Percentiles rank a stretch among this genome's conserved stretches.
Evolutionary conservation across 192 early-diverging fungal species (phyloP).

Genomic region (Umbelopsis sp.): DNA sequence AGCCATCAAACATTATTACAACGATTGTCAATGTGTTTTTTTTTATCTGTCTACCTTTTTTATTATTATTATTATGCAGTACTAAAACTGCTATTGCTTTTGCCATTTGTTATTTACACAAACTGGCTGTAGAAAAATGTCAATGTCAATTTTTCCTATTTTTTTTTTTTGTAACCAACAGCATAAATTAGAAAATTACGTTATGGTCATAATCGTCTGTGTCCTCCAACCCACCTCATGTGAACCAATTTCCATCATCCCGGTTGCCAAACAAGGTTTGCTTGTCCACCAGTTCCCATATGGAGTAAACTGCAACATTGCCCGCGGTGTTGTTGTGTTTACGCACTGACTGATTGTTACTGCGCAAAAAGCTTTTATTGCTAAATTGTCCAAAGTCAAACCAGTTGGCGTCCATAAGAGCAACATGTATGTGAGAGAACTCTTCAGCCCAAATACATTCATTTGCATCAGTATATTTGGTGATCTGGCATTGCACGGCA

Average conservation of each 20-base stretch:
- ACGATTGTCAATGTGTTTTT: not conserved
- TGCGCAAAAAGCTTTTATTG: not conserved
- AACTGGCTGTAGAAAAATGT: not conserved
- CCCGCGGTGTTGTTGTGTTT: too few species aligned
- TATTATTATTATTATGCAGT: not conserved
- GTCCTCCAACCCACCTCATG: not conserved
- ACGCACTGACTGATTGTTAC: not conserved
- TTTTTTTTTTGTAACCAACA: too few species aligned
- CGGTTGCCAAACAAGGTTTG: not conserved
- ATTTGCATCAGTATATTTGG: too few species aligned
- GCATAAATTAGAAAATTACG: too few species aligned
- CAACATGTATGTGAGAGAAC: too few species aligned
- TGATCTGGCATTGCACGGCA: too few species aligned
- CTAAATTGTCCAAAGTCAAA: too few species aligned
- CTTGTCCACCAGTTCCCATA: not conserved
- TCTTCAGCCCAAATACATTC: too few species aligned
- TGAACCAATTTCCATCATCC: not conserved
- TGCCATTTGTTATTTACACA: not conserved
- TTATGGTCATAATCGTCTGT: too few species aligned
- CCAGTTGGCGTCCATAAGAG: too few species aligned
- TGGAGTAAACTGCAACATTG: not conserved
- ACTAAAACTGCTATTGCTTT: not conserved
- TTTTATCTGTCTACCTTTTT: not conserved
- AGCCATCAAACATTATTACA: not conserved
- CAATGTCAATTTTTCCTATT: not conserved